A percentile compares a stretch with the other conserved stretches of the same genome.
Evolutionary conservation across 140 eudicot species (phyloP).

Genomic region (Bidens hawaiensis): DNA sequence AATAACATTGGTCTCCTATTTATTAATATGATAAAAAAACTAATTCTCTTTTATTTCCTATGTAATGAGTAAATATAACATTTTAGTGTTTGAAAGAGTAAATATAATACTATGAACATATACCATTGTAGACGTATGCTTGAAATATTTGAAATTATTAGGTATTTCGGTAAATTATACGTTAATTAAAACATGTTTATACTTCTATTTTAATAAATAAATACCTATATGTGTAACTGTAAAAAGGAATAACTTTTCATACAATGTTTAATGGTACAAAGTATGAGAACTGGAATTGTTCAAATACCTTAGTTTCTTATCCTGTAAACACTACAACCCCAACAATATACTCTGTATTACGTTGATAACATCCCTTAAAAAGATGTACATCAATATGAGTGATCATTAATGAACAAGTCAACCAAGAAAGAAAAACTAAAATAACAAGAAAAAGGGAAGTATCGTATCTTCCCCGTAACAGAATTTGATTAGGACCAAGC

Average conservation of each 20-base stretch:
- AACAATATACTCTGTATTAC: slow-evolving; percentile 73
- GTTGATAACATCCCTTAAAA: slow-evolving; percentile 81
- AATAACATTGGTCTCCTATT: no score
- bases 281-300: background rate
- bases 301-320: slow-evolving; percentile 75
- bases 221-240: slow-evolving; percentile 37
- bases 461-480: slow-evolving; percentile 52
- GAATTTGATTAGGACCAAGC: slow-evolving; percentile 82
- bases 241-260: background rate
- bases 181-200: background rate
- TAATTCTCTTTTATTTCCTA: no score
- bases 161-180: background rate
- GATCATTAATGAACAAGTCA: no score
- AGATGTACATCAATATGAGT: slow-evolving; percentile 1
- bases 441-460: slow-evolving; percentile 4
- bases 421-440: background rate
- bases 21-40: no score
- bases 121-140: slow-evolving; percentile 75
- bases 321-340: slow-evolving; percentile 85
- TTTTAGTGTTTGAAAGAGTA: no score
- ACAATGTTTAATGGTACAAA: background rate
- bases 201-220: slow-evolving; percentile 1
- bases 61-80: no score
- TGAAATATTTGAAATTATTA: slow-evolving; percentile 16
- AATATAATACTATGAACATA: slow-evolving; percentile 83